These are phyloP conservation scores for Eragrostis tef DNA, from an alignment of 202 grass and related monocot genomes.

Conservation along the genomic window DNA sequence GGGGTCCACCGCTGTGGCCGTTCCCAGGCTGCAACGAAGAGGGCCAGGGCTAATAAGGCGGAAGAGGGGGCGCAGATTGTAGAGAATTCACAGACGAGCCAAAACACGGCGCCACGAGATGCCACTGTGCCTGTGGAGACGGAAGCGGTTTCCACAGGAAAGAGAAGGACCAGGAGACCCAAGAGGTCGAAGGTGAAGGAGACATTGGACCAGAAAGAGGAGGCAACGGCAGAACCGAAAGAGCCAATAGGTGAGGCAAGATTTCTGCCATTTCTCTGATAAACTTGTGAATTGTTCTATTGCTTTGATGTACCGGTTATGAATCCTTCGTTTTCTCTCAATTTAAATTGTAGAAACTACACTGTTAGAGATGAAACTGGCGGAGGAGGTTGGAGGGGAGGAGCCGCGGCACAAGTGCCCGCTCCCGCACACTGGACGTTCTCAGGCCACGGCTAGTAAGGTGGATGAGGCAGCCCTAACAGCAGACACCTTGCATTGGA, in stretches of 20 bases:
- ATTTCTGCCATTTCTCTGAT: background rate
- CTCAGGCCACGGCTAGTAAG: conserved; percentile 12
- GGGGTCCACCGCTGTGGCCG: conserved; percentile 61
- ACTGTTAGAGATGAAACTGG: background rate
- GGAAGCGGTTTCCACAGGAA: background rate
- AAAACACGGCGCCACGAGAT: conserved; percentile 10
- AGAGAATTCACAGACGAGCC: conserved; percentile 28
- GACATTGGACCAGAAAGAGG: background rate
- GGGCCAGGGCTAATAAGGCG: background rate
- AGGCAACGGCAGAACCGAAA: background rate
- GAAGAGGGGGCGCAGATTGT: conserved; percentile 30
- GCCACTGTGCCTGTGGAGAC: background rate
- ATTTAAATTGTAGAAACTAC: background rate
- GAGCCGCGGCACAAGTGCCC: conserved; percentile 56
- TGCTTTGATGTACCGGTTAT: background rate
- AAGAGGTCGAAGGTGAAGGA: background rate
- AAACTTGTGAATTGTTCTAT: conserved; percentile 1
- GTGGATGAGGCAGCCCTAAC: conserved; percentile 1
- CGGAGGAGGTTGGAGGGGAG: conserved; percentile 14
- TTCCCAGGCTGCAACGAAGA: background rate
- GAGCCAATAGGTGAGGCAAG: conserved; percentile 8
- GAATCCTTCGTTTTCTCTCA: background rate
- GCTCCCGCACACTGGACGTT: conserved; percentile 56
- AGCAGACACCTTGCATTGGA: conserved; percentile 38
- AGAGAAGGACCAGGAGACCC: conserved; percentile 12